A percentile compares a stretch with the other conserved stretches of the same genome.
Conservation (phyloP, 2,329 filamentous ascomycete genomes). For the Talaromyces pinophilus region DNA sequence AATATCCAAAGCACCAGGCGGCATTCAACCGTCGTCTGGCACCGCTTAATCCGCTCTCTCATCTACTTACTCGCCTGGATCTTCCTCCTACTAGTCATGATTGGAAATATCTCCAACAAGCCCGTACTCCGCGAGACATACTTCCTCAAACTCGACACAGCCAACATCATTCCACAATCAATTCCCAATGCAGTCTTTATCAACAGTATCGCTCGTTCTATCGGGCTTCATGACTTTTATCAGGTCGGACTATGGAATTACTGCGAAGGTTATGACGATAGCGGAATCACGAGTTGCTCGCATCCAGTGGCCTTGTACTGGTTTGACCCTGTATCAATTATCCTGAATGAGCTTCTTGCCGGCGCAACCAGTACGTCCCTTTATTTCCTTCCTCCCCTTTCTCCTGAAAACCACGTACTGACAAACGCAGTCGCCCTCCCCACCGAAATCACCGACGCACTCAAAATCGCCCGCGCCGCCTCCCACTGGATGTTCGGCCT, state of each 20-base stretch:
- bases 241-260: conserved; percentile 89
- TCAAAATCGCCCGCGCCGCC: conserved; percentile 71
- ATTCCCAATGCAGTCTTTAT: conserved; percentile 73
- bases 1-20: conserved; percentile 15
- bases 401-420: too few relatives aligned
- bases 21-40: conserved; percentile 50
- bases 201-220: conserved; percentile 81
- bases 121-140: conserved; percentile 69
- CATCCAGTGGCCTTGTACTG: conserved; percentile 71
- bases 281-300: conserved; percentile 73
- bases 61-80: conserved; percentile 73
- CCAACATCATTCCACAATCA: conserved; percentile 73
- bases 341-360: conserved; percentile 75
- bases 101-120: conserved; percentile 70
- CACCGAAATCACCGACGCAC: conserved; percentile 68
- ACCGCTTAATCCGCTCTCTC: conserved; percentile 65
- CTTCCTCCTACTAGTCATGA: conserved; percentile 77
- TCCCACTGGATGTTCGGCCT: conserved; percentile 88
- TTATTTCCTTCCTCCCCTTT: background rate
- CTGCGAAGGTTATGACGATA: conserved; percentile 78
- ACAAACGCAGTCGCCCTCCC: conserved; percentile 67
- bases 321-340: conserved; percentile 86
- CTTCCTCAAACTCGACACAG: conserved; percentile 81
- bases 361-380: conserved; percentile 68
- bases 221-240: conserved; percentile 93